Base-by-base conservation (phyloP, 768 basidiomycete genomes). In the Baorangia bicolor region DNA sequence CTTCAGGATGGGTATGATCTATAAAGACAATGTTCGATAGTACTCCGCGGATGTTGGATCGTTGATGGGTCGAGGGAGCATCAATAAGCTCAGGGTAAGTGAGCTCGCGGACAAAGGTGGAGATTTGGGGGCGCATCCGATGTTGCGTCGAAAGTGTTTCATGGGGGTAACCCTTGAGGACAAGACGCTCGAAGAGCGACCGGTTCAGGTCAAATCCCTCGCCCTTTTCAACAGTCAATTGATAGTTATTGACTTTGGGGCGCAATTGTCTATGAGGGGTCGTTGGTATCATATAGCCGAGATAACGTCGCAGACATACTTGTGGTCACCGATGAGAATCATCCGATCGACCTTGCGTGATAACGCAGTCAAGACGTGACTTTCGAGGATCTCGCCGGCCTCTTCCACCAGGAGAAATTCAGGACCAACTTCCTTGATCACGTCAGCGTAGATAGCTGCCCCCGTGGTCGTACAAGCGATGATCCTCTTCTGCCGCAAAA, bases 91-190 rank as follows among this genome's bases (percentile, higher is more conserved):
- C 82, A 0, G 83, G 85, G 58, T 88, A 88, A 0, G 86, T 88
- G n/a, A 89, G 76, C 10, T 74, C 62, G 11, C 87, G 79, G 35
- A 89, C 77, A n/a, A 87, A 74, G 0, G 75, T 60, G 7, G 87
- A 85, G 9, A 89, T 87, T 56, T 88, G 85, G 0, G 87, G 87
- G 1, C 87, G 77, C 87, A 89, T 89, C 27, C 87, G 81, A 61
- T 88, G 87, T 56, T 89, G 87, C 40, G 76, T 64, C 1, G 63
- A 67, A 12, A 88, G 77, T 0, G 75, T 82, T 46, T 71, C 63
- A 59, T 88, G 86, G 0, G 87, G 86, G 58, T 82, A 88, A 0
- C 78, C 81, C 49, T 77, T 76, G 4, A 82, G 66, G n/a, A n/a
- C n/a, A n/a, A n/a, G n/a, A n/a, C n/a, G n/a, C n/a, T n/a, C n/a